Evolutionary conservation across 2,329 filamentous ascomycete species (phyloP).

Genomic region (Verticillium nubilum): DNA sequence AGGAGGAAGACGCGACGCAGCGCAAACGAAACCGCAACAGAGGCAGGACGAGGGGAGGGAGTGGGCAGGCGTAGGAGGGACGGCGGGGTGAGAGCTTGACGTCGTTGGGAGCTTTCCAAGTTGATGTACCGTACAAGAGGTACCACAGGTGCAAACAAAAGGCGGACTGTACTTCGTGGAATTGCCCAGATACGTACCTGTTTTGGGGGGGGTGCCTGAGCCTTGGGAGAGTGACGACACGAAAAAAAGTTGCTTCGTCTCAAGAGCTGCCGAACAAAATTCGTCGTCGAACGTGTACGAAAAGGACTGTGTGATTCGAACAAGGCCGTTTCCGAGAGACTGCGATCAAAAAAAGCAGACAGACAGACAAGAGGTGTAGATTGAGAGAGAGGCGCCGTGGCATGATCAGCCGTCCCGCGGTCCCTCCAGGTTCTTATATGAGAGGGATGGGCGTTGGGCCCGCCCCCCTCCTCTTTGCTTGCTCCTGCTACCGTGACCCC

Average conservation of each 20-base stretch:
- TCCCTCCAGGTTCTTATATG: not conserved
- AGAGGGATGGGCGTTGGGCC: not conserved
- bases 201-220: not conserved
- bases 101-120: not conserved
- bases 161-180: not conserved
- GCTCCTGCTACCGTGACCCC: not conserved
- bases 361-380: not conserved
- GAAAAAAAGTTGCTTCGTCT: not conserved
- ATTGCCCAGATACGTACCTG: not conserved
- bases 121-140: not conserved
- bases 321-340: not conserved
- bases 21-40: not conserved
- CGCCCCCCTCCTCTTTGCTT: not conserved
- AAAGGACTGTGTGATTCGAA: not conserved
- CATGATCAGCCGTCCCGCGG: not conserved
- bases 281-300: not conserved
- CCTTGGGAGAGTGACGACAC: not conserved
- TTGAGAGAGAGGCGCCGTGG: not conserved
- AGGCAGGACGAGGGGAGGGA: not conserved
- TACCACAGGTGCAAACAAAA: not conserved
- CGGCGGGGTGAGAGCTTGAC: not conserved
- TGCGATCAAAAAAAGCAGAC: not conserved
- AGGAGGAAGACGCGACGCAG: constrained; percentile 1
- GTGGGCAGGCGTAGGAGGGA: not conserved
- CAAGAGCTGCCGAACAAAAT: not conserved